Base-by-base conservation (phyloP, 192 early-diverging fungal species). In the Ambispora gerdemannii region DNA sequence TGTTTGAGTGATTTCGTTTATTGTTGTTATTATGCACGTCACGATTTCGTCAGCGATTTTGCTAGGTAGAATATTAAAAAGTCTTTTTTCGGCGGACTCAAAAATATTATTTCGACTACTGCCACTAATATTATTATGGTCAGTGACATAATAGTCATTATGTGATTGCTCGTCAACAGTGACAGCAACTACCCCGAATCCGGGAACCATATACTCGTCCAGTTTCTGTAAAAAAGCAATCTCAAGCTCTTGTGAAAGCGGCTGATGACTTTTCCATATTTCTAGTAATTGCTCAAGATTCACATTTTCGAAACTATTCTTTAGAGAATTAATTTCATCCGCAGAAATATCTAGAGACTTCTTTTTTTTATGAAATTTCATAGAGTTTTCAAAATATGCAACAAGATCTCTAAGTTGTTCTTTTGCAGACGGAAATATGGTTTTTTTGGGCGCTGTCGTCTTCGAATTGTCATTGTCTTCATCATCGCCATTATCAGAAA, bases 161-260 rank as follows among this genome's bases (percentile, higher is more conserved):
- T n/a, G n/a, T n/a, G n/a, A n/a, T n/a, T n/a, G n/a, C n/a, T n/a
- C n/a, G n/a, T n/a, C n/a, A n/a, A n/a, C n/a, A n/a, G n/a, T n/a
- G n/a, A n/a, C 38, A 43, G 15, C 38, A 6, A 15, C 15, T 43
- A 43, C 15, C 38, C 6, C 38, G 6, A 15, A 43, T 43, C 15
- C 64, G 2, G 22, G 24, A 4, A 63, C 10, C 6, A 56, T 63
- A 0, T 49, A 31, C 4, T 69, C 69, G 70, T 74, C 74, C 24
- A 73, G 58, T 30, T 77, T 77, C 1, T 50, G 67, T 24, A 73
- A 50, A 10, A 73, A 66, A 34, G 72, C 74, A 32, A 71, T 53
- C 28, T 78, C 77, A 28, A 78, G 36, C 1, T 78, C 73, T 13
- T 75, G 70, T 56, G 73, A 75, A n/a, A n/a, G n/a, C n/a, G n/a